Conservation (phyloP, 306 rosid genomes). For the Castanea mollissima region DNA sequence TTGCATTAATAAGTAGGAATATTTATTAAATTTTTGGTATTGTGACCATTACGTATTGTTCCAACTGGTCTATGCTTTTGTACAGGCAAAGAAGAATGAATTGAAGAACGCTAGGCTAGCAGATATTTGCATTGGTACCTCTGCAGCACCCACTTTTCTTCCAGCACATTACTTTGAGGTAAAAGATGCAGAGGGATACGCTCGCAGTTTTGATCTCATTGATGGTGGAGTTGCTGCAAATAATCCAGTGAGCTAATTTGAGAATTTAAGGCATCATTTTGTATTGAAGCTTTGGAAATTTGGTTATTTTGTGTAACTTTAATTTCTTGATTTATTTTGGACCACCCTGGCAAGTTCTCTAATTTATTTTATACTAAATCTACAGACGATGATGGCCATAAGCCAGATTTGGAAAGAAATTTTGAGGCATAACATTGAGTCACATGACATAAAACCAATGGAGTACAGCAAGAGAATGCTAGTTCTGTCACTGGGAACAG, state of each 20-base stretch:
- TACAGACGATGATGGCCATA: conserved; percentile 41
- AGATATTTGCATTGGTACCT: conserved; percentile 41
- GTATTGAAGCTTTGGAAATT: background rate
- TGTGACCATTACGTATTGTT: too few relatives aligned
- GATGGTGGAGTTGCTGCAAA: conserved; percentile 52
- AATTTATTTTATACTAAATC: background rate
- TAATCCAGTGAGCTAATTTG: conserved; percentile 33
- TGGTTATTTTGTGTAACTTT: background rate
- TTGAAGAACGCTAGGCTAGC: conserved; percentile 31
- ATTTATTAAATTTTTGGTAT: too few relatives aligned
- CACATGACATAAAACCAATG: conserved; percentile 17
- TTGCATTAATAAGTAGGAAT: background rate
- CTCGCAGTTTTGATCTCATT: conserved; percentile 29
- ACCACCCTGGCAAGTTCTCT: background rate
- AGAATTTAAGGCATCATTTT: background rate
- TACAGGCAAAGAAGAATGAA: conserved; percentile 28
- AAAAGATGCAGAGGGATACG: conserved; percentile 17
- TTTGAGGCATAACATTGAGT: background rate
- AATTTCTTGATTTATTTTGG: background rate
- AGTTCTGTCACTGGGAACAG: conserved; percentile 45
- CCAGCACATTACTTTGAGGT: conserved; percentile 39
- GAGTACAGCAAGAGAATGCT: conserved; percentile 24
- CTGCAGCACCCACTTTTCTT: conserved; percentile 48
- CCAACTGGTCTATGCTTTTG: background rate
- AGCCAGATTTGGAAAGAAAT: conserved; percentile 27